Evolutionary conservation across 2,329 filamentous ascomycete species (phyloP).

Genomic region (Clarireedia paspali): DNA sequence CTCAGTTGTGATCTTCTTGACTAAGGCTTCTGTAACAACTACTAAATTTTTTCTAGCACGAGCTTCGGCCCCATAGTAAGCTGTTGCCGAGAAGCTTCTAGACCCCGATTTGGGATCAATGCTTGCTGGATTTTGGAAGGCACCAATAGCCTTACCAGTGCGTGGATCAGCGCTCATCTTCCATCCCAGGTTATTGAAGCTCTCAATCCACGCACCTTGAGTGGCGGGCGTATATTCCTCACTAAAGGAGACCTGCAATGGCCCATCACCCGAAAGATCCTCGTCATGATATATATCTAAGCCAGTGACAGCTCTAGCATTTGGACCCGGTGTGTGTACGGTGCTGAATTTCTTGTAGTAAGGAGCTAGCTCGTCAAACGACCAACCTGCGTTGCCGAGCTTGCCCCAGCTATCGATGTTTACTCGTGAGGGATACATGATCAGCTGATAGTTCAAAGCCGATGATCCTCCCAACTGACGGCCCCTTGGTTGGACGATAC

Average conservation of each 20-base stretch:
- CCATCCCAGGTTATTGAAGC: background rate
- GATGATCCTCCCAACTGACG: no score
- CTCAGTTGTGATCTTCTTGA: constrained; percentile 51
- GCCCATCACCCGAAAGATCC: background rate
- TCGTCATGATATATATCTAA: background rate
- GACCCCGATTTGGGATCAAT: constrained; percentile 10
- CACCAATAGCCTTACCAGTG: background rate
- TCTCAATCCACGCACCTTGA: background rate
- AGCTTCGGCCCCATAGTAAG: constrained; percentile 14
- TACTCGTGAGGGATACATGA: no score
- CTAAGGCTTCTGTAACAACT: constrained; percentile 76
- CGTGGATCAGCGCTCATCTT: background rate
- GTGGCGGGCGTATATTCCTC: background rate
- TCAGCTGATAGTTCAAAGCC: no score
- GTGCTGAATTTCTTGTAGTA: background rate
- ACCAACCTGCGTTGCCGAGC: no score
- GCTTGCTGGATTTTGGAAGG: constrained; percentile 40
- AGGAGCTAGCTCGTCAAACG: no score
- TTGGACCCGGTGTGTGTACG: background rate
- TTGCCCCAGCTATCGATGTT: no score
- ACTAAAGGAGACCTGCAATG: background rate
- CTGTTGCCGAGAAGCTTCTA: constrained; percentile 15
- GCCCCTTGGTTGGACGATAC: no score
- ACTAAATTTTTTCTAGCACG: constrained; percentile 53
- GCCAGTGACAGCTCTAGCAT: background rate